Conservation (phyloP, 2,329 filamentous ascomycete species). For the Fusarium drepaniforme region DNA sequence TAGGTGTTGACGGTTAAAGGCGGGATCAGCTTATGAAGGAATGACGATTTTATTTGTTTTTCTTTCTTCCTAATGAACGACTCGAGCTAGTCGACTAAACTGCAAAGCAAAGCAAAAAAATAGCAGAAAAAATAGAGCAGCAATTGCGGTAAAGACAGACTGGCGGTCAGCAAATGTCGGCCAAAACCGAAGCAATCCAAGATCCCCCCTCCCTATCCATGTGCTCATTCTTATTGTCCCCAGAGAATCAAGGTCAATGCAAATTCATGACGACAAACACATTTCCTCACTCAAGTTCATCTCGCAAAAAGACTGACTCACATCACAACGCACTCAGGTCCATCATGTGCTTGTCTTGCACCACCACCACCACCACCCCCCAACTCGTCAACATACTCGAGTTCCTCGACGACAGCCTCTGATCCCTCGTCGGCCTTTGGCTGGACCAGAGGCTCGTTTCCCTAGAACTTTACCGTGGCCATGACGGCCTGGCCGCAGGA, state of each 20-base stretch:
- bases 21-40: conserved; percentile 41
- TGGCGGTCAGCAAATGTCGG: conserved; percentile 13
- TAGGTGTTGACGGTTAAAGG: conserved; percentile 41
- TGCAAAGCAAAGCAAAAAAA: conserved; percentile 12
- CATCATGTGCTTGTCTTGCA: background rate
- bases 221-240: background rate
- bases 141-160: conserved; percentile 40
- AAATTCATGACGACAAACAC: background rate
- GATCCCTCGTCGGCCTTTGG: conserved; percentile 23
- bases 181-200: conserved; percentile 10
- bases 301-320: conserved; percentile 22
- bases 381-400: background rate
- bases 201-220: conserved; percentile 6
- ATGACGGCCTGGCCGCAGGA: conserved; percentile 41
- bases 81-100: conserved; percentile 37
- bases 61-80: conserved; percentile 43
- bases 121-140: conserved; percentile 16
- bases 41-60: conserved; percentile 40
- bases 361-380: background rate
- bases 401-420: conserved; percentile 31
- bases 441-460: conserved; percentile 35
- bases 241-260: conserved; percentile 18
- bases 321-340: conserved; percentile 31
- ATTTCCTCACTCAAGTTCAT: background rate
- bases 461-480: conserved; percentile 41